Percentiles rank a stretch among this genome's conserved stretches.
Conservation (phyloP, 768 basidiomycete genomes). For the Imleria badia region DNA sequence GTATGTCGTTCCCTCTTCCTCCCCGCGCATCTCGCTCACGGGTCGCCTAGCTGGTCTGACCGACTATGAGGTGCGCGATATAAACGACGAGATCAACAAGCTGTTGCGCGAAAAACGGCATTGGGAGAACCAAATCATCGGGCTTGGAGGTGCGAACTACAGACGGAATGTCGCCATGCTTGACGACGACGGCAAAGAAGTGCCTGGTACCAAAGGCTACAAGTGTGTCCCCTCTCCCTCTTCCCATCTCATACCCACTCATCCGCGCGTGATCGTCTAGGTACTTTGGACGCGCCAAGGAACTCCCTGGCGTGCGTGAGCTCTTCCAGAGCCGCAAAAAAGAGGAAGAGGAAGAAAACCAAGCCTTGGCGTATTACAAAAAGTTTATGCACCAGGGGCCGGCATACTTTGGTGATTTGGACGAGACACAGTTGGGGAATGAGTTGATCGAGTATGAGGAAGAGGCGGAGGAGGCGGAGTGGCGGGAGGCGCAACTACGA, state of each 20-base stretch:
- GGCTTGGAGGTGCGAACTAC: conserved; percentile 94
- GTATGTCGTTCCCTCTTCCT: conserved; percentile 55
- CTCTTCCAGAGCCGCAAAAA: conserved; percentile 86
- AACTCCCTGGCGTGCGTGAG: conserved; percentile 92
- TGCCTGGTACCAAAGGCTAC: conserved; percentile 96
- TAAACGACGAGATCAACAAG: conserved; percentile 98
- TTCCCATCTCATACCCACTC: neutral
- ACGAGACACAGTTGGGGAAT: conserved; percentile 60
- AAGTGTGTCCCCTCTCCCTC: conserved; percentile 56
- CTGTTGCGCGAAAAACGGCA: conserved; percentile 93
- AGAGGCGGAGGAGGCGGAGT: conserved; percentile 71
- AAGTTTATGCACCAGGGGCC: conserved; percentile 88
- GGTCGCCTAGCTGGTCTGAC: conserved; percentile 91
- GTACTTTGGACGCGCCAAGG: conserved; percentile 96
- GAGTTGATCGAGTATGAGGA: conserved; percentile 71
- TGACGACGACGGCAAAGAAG: conserved; percentile 94
- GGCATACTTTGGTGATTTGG: conserved; percentile 87
- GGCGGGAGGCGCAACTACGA: conserved; percentile 59
- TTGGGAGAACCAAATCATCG: conserved; percentile 99
- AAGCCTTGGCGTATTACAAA: conserved; percentile 71
- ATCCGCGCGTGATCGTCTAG: conserved; percentile 38
- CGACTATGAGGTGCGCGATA: conserved; percentile 93
- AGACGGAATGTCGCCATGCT: conserved; percentile 90
- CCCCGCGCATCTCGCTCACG: too few relatives aligned
- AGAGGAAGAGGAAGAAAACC: conserved; percentile 88